Conservation (phyloP, 1,139 yeast species). For the Arxiozyma slooffiae region DNA sequence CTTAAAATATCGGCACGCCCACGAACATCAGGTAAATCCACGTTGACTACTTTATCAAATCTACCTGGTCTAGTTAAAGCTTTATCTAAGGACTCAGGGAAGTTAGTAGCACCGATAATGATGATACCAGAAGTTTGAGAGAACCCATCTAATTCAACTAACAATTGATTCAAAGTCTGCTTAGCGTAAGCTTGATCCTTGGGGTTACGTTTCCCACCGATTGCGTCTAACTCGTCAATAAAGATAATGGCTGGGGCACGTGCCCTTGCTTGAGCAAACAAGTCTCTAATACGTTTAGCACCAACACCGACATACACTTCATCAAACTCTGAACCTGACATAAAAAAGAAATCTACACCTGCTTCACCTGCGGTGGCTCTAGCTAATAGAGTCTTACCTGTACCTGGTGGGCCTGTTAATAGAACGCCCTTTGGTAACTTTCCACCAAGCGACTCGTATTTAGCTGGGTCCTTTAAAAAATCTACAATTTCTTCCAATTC, state of each 20-base stretch:
- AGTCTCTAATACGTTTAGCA: conserved; percentile 91
- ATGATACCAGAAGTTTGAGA: conserved; percentile 88
- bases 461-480: conserved; percentile 88
- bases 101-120: conserved; percentile 95
- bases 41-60: conserved; percentile 91
- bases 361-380: conserved; percentile 99
- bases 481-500: conserved; percentile 96
- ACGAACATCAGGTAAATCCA: conserved; percentile 93
- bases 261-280: conserved; percentile 85
- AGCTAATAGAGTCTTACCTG: conserved; percentile 95
- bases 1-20: conserved; percentile 89
- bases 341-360: conserved; percentile 95
- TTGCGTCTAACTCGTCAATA: conserved; percentile 94
- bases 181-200: conserved; percentile 96
- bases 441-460: conserved; percentile 94
- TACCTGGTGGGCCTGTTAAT: conserved; percentile 98
- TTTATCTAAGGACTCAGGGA: conserved; percentile 92
- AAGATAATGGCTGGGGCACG: conserved; percentile 95
- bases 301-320: conserved; percentile 98
- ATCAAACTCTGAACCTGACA: conserved; percentile 98
- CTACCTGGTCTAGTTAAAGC: conserved; percentile 98
- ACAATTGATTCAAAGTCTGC: conserved; percentile 88
- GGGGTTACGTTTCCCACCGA: conserved; percentile 96
- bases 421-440: conserved; percentile 94
- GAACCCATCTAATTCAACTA: conserved; percentile 94